A percentile compares a stretch with the other conserved stretches of the same genome.
phyloP scores from a whole-genome alignment of 495 filamentous ascomycete species.

The Aspergillus nidulans region DNA sequence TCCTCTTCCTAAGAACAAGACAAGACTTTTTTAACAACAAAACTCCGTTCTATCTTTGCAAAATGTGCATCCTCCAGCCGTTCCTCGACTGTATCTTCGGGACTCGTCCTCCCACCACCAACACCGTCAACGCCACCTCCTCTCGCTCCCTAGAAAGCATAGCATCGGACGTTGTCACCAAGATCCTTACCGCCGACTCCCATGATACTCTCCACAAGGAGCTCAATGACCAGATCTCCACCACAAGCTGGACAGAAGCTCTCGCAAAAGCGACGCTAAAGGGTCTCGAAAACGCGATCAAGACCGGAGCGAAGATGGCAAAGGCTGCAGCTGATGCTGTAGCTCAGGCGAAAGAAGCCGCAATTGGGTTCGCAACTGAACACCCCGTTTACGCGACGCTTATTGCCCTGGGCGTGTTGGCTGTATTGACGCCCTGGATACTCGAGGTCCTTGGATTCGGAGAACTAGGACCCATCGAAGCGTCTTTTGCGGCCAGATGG shows the following conservation, averaged over 20 bases:
- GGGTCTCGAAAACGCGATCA: slow-evolving; percentile 28
- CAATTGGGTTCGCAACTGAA: slow-evolving; percentile 32
- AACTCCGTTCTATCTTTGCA: background rate
- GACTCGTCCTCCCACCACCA: background rate
- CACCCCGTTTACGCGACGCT: slow-evolving; percentile 45
- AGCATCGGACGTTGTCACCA: slow-evolving; percentile 15
- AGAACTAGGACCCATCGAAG: slow-evolving; percentile 43
- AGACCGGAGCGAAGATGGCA: slow-evolving; percentile 25
- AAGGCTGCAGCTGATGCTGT: slow-evolving; percentile 29
- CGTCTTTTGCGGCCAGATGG: slow-evolving; percentile 45
- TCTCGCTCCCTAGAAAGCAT: background rate
- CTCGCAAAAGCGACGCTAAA: slow-evolving; percentile 32
- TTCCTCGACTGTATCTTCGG: slow-evolving; percentile 2
- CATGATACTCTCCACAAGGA: slow-evolving; percentile 9
- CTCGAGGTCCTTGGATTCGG: slow-evolving; percentile 48
- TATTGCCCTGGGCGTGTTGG: slow-evolving; percentile 48
- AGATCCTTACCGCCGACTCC: slow-evolving; percentile 12
- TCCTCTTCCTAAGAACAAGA: background rate
- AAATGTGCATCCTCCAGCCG: background rate
- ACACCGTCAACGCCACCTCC: background rate
- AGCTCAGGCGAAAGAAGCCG: slow-evolving; percentile 26
- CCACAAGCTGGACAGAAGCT: slow-evolving; percentile 35
- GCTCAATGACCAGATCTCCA: slow-evolving; percentile 6
- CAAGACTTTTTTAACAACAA: background rate
- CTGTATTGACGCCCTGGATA: slow-evolving; percentile 37